phyloP scores from a whole-genome alignment of 306 rosid species.

The Casuarina glauca region DNA sequence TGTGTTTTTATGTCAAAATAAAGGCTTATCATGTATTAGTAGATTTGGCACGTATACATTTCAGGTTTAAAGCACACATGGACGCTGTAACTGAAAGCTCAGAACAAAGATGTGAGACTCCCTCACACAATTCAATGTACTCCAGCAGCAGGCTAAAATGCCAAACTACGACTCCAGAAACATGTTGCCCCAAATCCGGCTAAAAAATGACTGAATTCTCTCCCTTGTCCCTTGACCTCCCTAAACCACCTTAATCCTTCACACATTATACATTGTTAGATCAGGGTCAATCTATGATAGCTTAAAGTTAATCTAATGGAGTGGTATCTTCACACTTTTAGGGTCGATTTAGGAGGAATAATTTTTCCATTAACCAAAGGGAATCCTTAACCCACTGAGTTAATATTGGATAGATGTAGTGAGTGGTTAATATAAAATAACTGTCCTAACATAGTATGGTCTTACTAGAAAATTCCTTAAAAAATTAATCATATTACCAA shows the following conservation, averaged over 20 bases:
- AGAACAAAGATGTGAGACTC: background rate
- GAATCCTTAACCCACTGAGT: constrained; percentile 7
- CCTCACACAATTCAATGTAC: background rate
- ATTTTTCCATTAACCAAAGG: constrained; percentile 1
- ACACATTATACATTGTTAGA: background rate
- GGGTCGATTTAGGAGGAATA: background rate
- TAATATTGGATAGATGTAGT: too few relatives aligned
- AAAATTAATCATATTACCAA: too few relatives aligned
- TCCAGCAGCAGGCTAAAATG: background rate
- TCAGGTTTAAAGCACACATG: constrained; percentile 5
- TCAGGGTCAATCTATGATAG: background rate
- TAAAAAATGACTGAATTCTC: background rate
- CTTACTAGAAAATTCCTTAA: too few relatives aligned
- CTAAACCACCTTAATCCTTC: background rate
- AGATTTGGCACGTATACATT: constrained; percentile 6
- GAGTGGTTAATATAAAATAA: too few relatives aligned
- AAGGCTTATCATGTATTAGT: background rate
- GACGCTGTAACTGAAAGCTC: background rate
- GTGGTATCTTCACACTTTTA: background rate
- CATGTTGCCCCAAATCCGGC: background rate
- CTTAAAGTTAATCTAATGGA: background rate
- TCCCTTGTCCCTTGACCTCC: background rate
- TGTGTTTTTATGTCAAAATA: background rate
- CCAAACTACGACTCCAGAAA: background rate
- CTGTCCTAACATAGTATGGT: too few relatives aligned